Evolutionary conservation across 345 rosid species (phyloP), one percentile per base, ranked within the genome.

Genomic region (Citrus mangshanensis): DNA sequence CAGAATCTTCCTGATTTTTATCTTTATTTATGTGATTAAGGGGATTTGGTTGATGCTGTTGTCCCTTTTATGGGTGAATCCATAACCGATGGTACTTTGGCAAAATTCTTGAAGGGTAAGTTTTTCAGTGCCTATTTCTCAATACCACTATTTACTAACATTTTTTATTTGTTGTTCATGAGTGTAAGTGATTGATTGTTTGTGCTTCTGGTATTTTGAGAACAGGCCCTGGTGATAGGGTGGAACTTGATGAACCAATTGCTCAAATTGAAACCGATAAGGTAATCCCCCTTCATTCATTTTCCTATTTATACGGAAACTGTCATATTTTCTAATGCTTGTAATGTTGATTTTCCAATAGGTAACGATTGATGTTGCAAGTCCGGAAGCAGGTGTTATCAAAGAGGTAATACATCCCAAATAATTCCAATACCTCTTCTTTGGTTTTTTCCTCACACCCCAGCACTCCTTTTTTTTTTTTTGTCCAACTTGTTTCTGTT

Each of bases 201-300:
- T 34, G 1, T 73, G 18, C 22, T 37, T 77, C 32, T 61, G 68
- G 37, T 55, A 30, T 68, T 75, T 83, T 68, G 77, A 13, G 82
- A 27, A 76, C 88, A 96, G 98, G 90, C 60, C 97, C 98, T 80
- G 99, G 99, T 74, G 99, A 96, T 58, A 85, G 87, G 30, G 99
- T 96, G 3, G 94, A 85, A 83, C 88, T 82, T 70, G 99, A 96
- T 75, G 98, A 96, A 81, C 80, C 95, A 40, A 94, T 94, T 87
- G 99, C 98, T 65, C 98, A 96, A 84, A 91, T 96, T 77, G 99
- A 96, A 84, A 96, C 99, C 19, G 98, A 96, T 89, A 96, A 96
- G 91, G 99, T 96, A 68, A 55, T 66, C 59, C 9, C 9, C 18
- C 27, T 9, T 2, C 71, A 30, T 16, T 21, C 37, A 34, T 77